Percentiles rank a stretch among this genome's conserved stretches.
Conservation (phyloP, 169 alveolate genomes). For the Eimeria necatrix region DNA sequence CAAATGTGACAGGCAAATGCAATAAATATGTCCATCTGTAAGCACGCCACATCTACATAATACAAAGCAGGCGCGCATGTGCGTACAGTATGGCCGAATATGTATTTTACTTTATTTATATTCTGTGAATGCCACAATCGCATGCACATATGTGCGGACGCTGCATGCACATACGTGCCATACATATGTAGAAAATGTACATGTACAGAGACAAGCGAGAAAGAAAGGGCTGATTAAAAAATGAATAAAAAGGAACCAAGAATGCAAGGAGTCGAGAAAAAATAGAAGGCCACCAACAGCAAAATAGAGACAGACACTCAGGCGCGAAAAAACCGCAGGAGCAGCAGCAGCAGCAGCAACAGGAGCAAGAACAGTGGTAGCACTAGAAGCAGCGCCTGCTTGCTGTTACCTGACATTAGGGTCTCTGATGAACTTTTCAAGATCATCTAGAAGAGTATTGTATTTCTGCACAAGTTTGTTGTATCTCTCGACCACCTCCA, state of each 20-base stretch:
- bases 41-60: too few species aligned
- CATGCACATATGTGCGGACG: too few species aligned
- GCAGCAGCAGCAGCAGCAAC: not conserved
- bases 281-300: not conserved
- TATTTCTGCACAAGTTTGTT: conserved; percentile 1
- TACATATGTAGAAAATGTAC: too few species aligned
- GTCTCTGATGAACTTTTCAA: not conserved
- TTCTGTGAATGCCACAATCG: too few species aligned
- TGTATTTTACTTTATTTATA: too few species aligned
- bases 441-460: not conserved
- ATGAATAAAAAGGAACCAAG: not conserved
- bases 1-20: too few species aligned
- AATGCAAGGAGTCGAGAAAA: not conserved
- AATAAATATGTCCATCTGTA: too few species aligned
- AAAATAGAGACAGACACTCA: not conserved
- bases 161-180: too few species aligned
- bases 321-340: not conserved
- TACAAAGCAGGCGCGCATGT: too few species aligned
- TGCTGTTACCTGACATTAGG: not conserved
- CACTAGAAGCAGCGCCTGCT: not conserved
- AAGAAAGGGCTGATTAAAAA: too few species aligned
- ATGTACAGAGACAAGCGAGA: too few species aligned
- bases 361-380: not conserved
- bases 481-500: conserved; percentile 20
- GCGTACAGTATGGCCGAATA: too few species aligned